phyloP scores from a whole-genome alignment of 2,329 filamentous ascomycete species.

The Fusarium kyushuense region DNA sequence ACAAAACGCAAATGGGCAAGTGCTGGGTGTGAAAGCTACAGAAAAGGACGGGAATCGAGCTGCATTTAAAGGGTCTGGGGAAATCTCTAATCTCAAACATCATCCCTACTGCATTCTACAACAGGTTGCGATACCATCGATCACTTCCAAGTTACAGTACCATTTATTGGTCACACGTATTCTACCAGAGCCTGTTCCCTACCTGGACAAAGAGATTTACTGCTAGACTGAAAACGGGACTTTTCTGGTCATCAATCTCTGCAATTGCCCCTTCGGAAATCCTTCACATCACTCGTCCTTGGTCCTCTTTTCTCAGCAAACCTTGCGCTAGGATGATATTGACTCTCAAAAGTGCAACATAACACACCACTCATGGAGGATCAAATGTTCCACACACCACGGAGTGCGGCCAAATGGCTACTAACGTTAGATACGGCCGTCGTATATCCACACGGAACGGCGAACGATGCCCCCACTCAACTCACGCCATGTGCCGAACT shows the following conservation, averaged over 20 bases:
- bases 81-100: slow-evolving; percentile 21
- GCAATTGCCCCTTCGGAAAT: slow-evolving; percentile 21
- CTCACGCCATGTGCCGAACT: slow-evolving; percentile 47
- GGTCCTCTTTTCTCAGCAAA: slow-evolving; percentile 25
- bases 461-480: slow-evolving; percentile 35
- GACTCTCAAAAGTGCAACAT: slow-evolving; percentile 25
- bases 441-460: slow-evolving; percentile 35
- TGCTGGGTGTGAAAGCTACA: slow-evolving; percentile 9
- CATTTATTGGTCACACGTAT: slow-evolving; percentile 19
- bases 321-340: slow-evolving; percentile 20
- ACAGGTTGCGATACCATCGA: slow-evolving; percentile 16
- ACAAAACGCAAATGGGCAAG: slow-evolving; percentile 18
- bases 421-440: slow-evolving; percentile 25
- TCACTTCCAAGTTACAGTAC: slow-evolving; percentile 23
- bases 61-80: slow-evolving; percentile 33
- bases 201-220: slow-evolving; percentile 2
- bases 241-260: slow-evolving; percentile 17
- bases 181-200: slow-evolving; percentile 25
- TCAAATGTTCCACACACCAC: slow-evolving; percentile 22
- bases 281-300: slow-evolving; percentile 32
- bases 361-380: slow-evolving; percentile 18
- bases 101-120: slow-evolving; percentile 14
- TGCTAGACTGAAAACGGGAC: slow-evolving; percentile 17
- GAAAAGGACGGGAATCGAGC: slow-evolving; percentile 12
- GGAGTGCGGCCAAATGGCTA: slow-evolving; percentile 22